Conservation (phyloP, 2,329 filamentous ascomycete genomes). For the Curvularia lunata region DNA sequence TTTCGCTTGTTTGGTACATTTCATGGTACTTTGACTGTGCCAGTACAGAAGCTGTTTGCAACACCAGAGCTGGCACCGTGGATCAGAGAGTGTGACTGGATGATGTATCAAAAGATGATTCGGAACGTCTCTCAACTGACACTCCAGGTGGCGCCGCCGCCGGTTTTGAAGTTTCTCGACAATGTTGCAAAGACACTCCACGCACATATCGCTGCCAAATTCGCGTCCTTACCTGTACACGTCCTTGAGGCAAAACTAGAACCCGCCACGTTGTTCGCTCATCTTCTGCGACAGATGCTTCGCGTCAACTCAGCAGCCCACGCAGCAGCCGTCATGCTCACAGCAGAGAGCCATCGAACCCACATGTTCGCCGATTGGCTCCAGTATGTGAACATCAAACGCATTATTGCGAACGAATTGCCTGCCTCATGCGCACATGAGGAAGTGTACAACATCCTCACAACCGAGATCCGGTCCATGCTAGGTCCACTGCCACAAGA, state of each 20-base stretch:
- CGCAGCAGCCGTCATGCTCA: slow-evolving; percentile 90
- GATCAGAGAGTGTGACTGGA: slow-evolving; percentile 95
- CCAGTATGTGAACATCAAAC: slow-evolving; percentile 63
- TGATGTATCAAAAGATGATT: slow-evolving; percentile 97
- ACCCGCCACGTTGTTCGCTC: slow-evolving; percentile 87
- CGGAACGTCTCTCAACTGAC: slow-evolving; percentile 87
- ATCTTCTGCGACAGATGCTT: slow-evolving; percentile 82
- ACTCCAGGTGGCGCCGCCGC: slow-evolving; percentile 86
- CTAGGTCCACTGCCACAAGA: slow-evolving; percentile 71
- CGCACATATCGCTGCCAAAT: slow-evolving; percentile 80
- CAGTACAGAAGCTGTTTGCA: slow-evolving; percentile 89
- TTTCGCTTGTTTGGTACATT: slow-evolving; percentile 95
- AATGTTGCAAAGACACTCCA: slow-evolving; percentile 85
- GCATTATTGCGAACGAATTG: slow-evolving; percentile 63
- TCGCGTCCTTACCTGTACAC: slow-evolving; percentile 82
- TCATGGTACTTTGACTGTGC: slow-evolving; percentile 93
- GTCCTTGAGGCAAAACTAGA: slow-evolving; percentile 86
- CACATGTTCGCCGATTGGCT: slow-evolving; percentile 97
- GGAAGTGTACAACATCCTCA: slow-evolving; percentile 62
- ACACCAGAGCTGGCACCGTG: slow-evolving; percentile 82
- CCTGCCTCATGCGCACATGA: slow-evolving; percentile 60
- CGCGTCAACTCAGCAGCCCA: slow-evolving; percentile 93
- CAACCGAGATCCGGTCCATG: slow-evolving; percentile 70
- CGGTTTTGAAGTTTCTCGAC: slow-evolving; percentile 83
- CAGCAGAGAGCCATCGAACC: slow-evolving; percentile 85